Evolutionary conservation across 768 basidiomycete genomes (phyloP), one percentile per base, ranked within the genome.

Genomic region (Clathrus columnatus): DNA sequence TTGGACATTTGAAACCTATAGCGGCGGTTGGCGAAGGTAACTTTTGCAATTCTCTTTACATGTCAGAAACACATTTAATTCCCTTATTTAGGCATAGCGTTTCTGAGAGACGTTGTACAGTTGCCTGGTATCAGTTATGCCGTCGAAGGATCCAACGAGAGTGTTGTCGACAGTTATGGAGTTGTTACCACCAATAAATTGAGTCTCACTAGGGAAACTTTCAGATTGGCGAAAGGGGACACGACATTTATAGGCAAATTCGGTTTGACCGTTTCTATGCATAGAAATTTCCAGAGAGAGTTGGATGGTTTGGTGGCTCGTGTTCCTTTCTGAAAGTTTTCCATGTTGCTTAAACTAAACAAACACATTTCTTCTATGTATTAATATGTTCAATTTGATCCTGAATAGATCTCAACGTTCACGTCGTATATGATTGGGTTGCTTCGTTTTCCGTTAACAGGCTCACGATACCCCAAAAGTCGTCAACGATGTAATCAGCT

Each of bases 1-100:
- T 87, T 69, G 85, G 85, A 20, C 91, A 93, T 68, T 84, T 82
- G 69, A 93, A 93, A 71, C 67, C 85, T 17, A 87, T 95, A 56
- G 87, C 81, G 2, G 89, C 83, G 1, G 73, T 85, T 46, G 91
- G 90, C 8, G 76, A 81, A 65, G 83, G 84, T 80, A 11, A 23
- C 20, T 46, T 47, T 23, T 14, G 4, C 7, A 18, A 3, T 4
- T 3, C 17, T 4, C n/a, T 36, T 4, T 14, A 36, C 36, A 36
- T 4, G 7, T 8, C 4, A 14, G 11, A n/a, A 36, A 36, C 4
- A 14, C 10, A 11, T 36, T 36, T 36, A 14, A 36, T 36, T 16
- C 16, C 30, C 7, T 44, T 27, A 20, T 53, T 7, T 23, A 53
- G 51, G 20, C 20, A 44, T 53, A 27, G 11, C 18, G 30, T 28